Evolutionary conservation across 352 stramenopile species (phyloP).

Genomic region (Phytopythium montanum): DNA sequence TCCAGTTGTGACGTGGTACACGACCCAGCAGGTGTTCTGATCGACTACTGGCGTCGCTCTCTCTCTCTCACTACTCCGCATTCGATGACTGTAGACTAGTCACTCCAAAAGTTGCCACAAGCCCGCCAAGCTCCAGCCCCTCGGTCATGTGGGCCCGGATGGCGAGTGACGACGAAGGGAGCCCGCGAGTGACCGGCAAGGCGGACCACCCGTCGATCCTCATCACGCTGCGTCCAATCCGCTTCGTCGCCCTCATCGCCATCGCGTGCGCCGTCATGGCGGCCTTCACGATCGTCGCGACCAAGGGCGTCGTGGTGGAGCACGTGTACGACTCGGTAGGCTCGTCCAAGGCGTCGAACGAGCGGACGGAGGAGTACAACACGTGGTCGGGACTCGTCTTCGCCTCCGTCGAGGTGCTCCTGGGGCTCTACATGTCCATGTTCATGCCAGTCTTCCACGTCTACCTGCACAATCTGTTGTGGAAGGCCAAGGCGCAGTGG

Average conservation of each 20-base stretch:
- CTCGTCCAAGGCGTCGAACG: constrained; percentile 23
- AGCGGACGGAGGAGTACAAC: constrained; percentile 39
- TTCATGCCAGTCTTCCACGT: constrained; percentile 36
- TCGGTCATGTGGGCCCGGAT: too few relatives aligned
- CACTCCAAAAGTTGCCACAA: too few relatives aligned
- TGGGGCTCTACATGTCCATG: constrained; percentile 29
- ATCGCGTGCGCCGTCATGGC: constrained; percentile 15
- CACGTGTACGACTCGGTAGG: constrained; percentile 35
- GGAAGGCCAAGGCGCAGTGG: constrained; percentile 12
- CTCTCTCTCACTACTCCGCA: too few relatives aligned
- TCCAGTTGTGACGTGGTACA: too few relatives aligned
- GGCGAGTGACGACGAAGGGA: too few relatives aligned
- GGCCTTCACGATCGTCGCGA: constrained; percentile 31
- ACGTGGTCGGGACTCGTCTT: constrained; percentile 38
- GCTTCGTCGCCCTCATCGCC: constrained; percentile 23
- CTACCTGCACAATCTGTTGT: constrained; percentile 48
- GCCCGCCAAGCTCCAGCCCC: too few relatives aligned
- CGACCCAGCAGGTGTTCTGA: too few relatives aligned
- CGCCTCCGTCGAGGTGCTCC: constrained; percentile 36
- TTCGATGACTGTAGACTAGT: too few relatives aligned
- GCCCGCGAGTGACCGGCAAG: too few relatives aligned
- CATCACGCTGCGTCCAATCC: constrained; percentile 17
- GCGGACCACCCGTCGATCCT: constrained; percentile 8
- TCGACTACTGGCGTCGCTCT: too few relatives aligned
- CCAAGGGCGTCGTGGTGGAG: constrained; percentile 25